phyloP scores from a whole-genome alignment of 2,329 filamentous ascomycete species.

The Cladosporium cucumerinum region DNA sequence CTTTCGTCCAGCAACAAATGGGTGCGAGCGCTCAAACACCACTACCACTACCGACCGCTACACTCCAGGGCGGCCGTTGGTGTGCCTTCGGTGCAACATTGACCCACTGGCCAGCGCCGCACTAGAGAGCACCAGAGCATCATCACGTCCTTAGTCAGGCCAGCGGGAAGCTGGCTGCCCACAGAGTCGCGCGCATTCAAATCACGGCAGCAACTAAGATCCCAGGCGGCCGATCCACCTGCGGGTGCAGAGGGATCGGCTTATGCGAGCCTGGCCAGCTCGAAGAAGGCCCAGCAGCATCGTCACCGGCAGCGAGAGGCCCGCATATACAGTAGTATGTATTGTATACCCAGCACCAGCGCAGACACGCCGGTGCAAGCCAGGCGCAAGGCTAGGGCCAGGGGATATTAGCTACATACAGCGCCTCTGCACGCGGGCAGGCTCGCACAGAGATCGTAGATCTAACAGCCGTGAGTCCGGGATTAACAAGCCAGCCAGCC shows the following conservation, averaged over 20 bases:
- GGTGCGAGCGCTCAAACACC: slow-evolving; percentile 5
- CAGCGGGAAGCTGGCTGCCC: background rate
- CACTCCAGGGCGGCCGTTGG: background rate
- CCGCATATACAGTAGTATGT: background rate
- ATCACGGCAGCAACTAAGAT: background rate
- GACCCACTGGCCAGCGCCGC: slow-evolving; percentile 14
- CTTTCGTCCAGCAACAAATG: background rate
- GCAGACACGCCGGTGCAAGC: background rate
- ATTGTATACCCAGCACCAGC: background rate
- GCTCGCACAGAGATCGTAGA: slow-evolving; percentile 12
- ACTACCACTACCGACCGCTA: background rate
- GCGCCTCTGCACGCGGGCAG: background rate
- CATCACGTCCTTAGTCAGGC: slow-evolving; percentile 1
- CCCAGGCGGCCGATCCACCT: slow-evolving; percentile 6
- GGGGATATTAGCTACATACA: background rate
- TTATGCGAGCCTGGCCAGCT: slow-evolving; percentile 13
- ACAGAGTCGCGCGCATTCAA: background rate
- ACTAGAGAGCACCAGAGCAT: slow-evolving; percentile 12
- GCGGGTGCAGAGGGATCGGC: slow-evolving; percentile 8
- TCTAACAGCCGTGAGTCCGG: background rate
- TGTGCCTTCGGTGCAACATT: slow-evolving; percentile 15
- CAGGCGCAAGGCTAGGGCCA: background rate
- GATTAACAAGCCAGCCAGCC: background rate
- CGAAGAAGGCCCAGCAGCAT: slow-evolving; percentile 3
- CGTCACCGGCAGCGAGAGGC: slow-evolving; percentile 7